Base-by-base conservation (phyloP, 192 early-diverging fungal species). In the Podila verticillata region DNA sequence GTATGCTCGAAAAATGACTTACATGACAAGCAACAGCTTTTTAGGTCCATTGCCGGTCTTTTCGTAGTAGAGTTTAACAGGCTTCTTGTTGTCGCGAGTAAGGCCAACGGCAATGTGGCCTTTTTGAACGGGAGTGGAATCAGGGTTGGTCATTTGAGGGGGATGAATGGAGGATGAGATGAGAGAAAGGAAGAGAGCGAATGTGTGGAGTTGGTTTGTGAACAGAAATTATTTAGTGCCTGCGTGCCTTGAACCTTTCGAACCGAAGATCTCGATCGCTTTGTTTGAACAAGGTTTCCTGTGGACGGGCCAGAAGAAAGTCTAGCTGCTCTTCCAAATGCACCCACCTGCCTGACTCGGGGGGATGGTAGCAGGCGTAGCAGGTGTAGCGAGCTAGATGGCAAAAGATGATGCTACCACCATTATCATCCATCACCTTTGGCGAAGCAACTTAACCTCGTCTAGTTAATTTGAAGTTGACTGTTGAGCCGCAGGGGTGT, bases 1-100 rank as follows among this genome's bases (percentile, higher is more conserved):
- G 10, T 12, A 8, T 39, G 7, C 36, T 12, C 36, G 36, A 39
- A 39, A n/a, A 39, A 39, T 12, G 36, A 12, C 36, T 39, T 39
- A 39, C 36, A 94, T 94, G 10, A 96, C 81, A 30, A 95, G 81
- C 26, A 95, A 73, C 6, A 96, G 74, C 67, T 90, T 89, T 47
- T 87, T 86, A 4, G 90, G 88, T 0, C 94, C 94, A 4, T 68
- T 86, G 28, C 95, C 95, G 70, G 91, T 90, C 35, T 91, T 84
- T 75, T 94, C 92, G 77, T 95, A 95, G 85, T 94, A 95, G 5
- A 97, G 56, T 61, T 87, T 82, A n/a, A 90, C 61, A 24, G 90
- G 86, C 19, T 57, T 60, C 29, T 62, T 69, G 36, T 85, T 70
- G 49, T 63, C 64, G 28, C 83, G 60, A 9, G 61, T 65, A 32